Evolutionary conservation across 1,284 basidiomycete genomes (phyloP).

Genomic region (Malassezia cuniculi): DNA sequence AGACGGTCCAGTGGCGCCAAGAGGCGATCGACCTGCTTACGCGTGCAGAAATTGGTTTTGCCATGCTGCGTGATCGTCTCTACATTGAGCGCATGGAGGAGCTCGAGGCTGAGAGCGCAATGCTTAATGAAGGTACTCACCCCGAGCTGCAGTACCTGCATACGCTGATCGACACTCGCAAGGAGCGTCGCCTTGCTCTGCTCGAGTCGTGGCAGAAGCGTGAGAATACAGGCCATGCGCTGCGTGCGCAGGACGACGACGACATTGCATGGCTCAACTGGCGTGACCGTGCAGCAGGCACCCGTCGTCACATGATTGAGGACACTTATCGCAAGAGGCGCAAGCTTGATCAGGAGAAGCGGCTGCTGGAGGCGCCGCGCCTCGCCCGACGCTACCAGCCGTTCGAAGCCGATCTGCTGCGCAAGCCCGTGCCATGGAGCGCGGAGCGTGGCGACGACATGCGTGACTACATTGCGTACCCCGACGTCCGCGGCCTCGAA

Average conservation of each 20-base stretch:
- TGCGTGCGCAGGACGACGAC: conserved; percentile 52
- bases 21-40: conserved; percentile 51
- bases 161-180: conserved; percentile 44
- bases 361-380: conserved; percentile 59
- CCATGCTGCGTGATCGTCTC: conserved; percentile 50
- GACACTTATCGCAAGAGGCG: conserved; percentile 69
- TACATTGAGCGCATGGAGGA: conserved; percentile 52
- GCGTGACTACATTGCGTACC: conserved; percentile 30
- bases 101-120: conserved; percentile 50
- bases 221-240: conserved; percentile 59
- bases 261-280: conserved; percentile 58
- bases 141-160: conserved; percentile 70
- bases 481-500: conserved; percentile 35
- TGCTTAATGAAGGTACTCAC: conserved; percentile 57
- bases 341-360: conserved; percentile 64
- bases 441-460: conserved; percentile 2
- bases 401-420: conserved; percentile 40
- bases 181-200: conserved; percentile 41
- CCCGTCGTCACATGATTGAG: conserved; percentile 69
- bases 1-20: conserved; percentile 23
- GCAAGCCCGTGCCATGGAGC: conserved; percentile 18
- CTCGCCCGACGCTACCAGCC: conserved; percentile 47
- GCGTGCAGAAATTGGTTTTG: conserved; percentile 52
- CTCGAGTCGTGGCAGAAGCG: conserved; percentile 49
- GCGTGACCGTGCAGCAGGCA: conserved; percentile 51